Evolutionary conservation across 2,329 filamentous ascomycete species (phyloP).

Genomic region (Plenodomus tracheiphilus): DNA sequence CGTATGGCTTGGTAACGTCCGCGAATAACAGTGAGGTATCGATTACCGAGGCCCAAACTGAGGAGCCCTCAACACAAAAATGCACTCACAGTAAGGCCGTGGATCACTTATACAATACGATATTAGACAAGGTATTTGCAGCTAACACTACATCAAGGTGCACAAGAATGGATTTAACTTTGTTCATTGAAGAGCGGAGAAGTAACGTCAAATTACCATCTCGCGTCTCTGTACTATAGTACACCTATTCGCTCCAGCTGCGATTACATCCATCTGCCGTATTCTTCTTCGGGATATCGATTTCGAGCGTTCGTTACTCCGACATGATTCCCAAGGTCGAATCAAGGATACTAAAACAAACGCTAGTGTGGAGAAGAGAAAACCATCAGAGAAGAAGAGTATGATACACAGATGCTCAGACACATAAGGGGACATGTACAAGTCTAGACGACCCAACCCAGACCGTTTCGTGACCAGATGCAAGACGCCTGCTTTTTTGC

Average conservation of each 20-base stretch:
- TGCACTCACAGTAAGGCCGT: too few species aligned
- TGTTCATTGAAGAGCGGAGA: slow-evolving; percentile 33
- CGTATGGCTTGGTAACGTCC: too few species aligned
- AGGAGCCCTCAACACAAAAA: too few species aligned
- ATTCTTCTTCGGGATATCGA: slow-evolving; percentile 2
- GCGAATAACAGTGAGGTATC: too few species aligned
- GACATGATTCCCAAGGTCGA: slow-evolving; percentile 19
- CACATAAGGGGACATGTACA: slow-evolving; percentile 33
- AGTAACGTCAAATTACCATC: slow-evolving; percentile 35
- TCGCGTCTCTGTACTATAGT: slow-evolving; percentile 34
- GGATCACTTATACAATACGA: too few species aligned
- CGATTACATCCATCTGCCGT: slow-evolving; percentile 25
- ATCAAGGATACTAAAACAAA: slow-evolving; percentile 37
- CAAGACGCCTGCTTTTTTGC: slow-evolving; percentile 45
- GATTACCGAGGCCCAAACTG: too few species aligned
- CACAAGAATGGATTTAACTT: neutral
- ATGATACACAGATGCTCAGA: slow-evolving; percentile 39
- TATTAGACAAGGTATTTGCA: too few species aligned
- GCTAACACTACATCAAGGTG: too few species aligned
- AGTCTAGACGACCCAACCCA: slow-evolving; percentile 36
- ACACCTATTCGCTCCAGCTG: slow-evolving; percentile 24
- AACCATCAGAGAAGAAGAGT: slow-evolving; percentile 39
- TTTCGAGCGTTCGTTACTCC: slow-evolving; percentile 23
- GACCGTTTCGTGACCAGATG: slow-evolving; percentile 36
- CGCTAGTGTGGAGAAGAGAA: slow-evolving; percentile 32